phyloP scores from a whole-genome alignment of 495 filamentous ascomycete species.

The Cudoniella acicularis region DNA sequence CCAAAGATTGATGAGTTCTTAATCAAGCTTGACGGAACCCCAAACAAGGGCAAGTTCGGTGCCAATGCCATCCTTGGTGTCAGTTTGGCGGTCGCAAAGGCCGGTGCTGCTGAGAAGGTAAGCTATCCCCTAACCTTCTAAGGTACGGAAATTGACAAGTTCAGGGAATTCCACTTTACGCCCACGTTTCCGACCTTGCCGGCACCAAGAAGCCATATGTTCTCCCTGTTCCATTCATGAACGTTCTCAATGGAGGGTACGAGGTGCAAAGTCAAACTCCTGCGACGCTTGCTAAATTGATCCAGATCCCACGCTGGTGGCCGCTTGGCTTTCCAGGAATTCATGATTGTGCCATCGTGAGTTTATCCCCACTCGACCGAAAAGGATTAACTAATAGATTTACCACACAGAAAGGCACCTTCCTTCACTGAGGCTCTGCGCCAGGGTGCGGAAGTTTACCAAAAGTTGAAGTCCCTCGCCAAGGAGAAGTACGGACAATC shows the following conservation, averaged over 20 bases:
- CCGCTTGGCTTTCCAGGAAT: conserved; percentile 98
- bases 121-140: conserved; percentile 3
- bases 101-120: conserved; percentile 94
- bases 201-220: conserved; percentile 99
- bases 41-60: conserved; percentile 97
- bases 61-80: conserved; percentile 99
- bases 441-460: conserved; percentile 95
- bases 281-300: conserved; percentile 26
- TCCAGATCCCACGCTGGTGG: conserved; percentile 90
- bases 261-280: conserved; percentile 11
- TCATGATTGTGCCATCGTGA: conserved; percentile 97
- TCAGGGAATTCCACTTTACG: conserved; percentile 87
- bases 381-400: conserved; percentile 13
- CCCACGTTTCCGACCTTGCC: conserved; percentile 96
- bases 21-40: conserved; percentile 89
- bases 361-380: conserved; percentile 25
- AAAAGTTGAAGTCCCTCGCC: conserved; percentile 92
- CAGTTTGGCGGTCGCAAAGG: conserved; percentile 93
- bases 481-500: conserved; percentile 99
- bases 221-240: conserved; percentile 98
- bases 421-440: conserved; percentile 94
- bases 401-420: conserved; percentile 47
- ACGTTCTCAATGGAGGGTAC: conserved; percentile 94
- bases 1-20: conserved; percentile 88
- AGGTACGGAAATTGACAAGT: conserved; percentile 2